phyloP scores from a whole-genome alignment of 495 filamentous ascomycete species.

The Annulohypoxylon stygium region DNA sequence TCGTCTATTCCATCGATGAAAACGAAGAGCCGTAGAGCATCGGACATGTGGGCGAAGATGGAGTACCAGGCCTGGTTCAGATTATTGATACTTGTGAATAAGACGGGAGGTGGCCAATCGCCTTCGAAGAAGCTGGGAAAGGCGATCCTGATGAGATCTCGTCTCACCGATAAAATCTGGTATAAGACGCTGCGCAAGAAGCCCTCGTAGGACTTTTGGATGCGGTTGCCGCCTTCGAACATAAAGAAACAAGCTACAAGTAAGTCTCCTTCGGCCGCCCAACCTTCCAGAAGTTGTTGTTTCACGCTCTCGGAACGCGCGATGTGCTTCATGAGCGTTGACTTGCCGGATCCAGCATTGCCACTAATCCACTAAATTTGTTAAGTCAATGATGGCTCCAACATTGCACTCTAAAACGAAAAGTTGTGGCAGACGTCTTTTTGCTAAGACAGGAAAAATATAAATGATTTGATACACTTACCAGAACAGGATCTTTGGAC shows the following conservation, averaged over 20 bases:
- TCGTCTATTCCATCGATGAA: conserved; percentile 53
- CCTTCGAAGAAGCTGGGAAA: conserved; percentile 51
- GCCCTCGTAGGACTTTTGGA: conserved; percentile 60
- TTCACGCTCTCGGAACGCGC: conserved; percentile 42
- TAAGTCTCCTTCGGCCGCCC: conserved; percentile 44
- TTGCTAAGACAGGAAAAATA: background rate
- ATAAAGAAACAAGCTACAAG: conserved; percentile 57
- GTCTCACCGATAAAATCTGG: conserved; percentile 52
- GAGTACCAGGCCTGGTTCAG: conserved; percentile 51
- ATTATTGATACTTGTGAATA: conserved; percentile 49
- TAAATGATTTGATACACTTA: conserved; percentile 18
- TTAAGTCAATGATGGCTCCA: conserved; percentile 15
- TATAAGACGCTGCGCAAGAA: conserved; percentile 56
- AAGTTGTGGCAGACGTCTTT: too few species aligned
- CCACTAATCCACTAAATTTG: conserved; percentile 51
- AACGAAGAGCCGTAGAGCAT: conserved; percentile 45
- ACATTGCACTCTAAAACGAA: background rate
- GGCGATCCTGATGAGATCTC: conserved; percentile 48
- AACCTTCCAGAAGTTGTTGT: conserved; percentile 42
- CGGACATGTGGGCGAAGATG: conserved; percentile 49
- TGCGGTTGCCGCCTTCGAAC: conserved; percentile 55
- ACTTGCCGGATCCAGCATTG: conserved; percentile 54
- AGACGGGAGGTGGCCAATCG: conserved; percentile 47
- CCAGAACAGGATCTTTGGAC: conserved; percentile 42
- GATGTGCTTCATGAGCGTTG: conserved; percentile 54